Percentiles rank a stretch among this genome's conserved stretches.
Evolutionary conservation across 2,329 filamentous ascomycete genomes (phyloP).

Genomic region (Pestalotiopsis sp.): DNA sequence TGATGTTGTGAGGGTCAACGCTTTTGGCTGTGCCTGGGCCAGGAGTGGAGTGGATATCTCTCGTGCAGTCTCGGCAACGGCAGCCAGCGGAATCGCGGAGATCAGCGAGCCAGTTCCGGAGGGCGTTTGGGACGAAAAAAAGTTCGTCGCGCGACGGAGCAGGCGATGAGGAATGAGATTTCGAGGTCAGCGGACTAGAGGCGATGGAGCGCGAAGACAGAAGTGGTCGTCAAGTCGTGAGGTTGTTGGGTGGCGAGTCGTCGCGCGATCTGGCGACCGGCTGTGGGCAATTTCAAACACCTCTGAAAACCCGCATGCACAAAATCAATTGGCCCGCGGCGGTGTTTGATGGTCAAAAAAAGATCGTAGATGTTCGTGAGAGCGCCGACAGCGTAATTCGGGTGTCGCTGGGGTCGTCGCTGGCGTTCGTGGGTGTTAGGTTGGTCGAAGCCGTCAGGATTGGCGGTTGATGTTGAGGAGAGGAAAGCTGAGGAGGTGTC

Average conservation of each 20-base stretch:
- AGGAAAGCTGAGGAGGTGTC: neutral
- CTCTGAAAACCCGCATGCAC: conserved; percentile 37
- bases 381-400: conserved; percentile 12
- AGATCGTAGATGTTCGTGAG: neutral
- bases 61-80: neutral
- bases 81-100: neutral
- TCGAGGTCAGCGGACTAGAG: neutral
- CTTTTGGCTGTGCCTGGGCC: neutral
- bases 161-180: conserved; percentile 11
- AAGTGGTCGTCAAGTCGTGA: conserved; percentile 20
- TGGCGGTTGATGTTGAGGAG: conserved; percentile 11
- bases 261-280: conserved; percentile 37
- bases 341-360: conserved; percentile 8
- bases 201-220: conserved; percentile 11
- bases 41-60: neutral
- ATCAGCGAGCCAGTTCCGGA: neutral
- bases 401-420: conserved; percentile 13
- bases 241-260: conserved; percentile 30
- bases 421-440: conserved; percentile 5
- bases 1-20: conserved; percentile 4
- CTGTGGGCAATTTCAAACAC: conserved; percentile 31
- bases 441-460: conserved; percentile 1
- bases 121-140: neutral
- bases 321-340: conserved; percentile 14
- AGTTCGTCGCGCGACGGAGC: conserved; percentile 11